Evolutionary conservation across 768 basidiomycete genomes (phyloP).

Genomic region (Lentinula detonsa): DNA sequence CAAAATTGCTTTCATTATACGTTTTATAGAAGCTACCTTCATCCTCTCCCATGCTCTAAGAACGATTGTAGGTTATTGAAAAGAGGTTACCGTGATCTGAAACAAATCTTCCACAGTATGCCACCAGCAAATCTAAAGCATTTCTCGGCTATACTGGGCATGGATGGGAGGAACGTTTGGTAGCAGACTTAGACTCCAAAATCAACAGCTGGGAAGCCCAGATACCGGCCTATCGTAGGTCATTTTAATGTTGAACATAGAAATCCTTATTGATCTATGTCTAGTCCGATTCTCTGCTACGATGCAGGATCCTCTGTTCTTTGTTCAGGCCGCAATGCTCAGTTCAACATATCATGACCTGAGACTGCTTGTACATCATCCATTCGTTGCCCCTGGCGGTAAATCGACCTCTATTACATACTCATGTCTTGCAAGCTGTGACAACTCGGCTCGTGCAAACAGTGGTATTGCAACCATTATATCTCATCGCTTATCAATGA

Average conservation of each 20-base stretch:
- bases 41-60: neutral
- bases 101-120: slow-evolving; percentile 17
- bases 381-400: slow-evolving; percentile 1
- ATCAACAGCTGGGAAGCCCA: slow-evolving; percentile 73
- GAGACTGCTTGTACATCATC: neutral
- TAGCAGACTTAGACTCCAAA: slow-evolving; percentile 68
- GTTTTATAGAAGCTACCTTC: neutral
- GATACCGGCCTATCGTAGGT: slow-evolving; percentile 49
- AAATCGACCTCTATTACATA: neutral
- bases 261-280: neutral
- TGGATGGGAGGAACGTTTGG: slow-evolving; percentile 35
- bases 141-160: neutral
- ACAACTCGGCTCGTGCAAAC: neutral
- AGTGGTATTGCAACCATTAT: neutral
- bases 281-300: neutral
- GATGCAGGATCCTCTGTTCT: slow-evolving; percentile 24
- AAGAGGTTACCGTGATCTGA: slow-evolving; percentile 1
- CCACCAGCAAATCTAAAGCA: slow-evolving; percentile 8
- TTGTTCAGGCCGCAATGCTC: slow-evolving; percentile 46
- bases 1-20: neutral
- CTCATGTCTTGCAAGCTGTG: slow-evolving; percentile 2
- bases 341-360: slow-evolving; percentile 19
- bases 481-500: neutral
- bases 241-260: neutral
- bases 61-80: slow-evolving; percentile 10